Evolutionary conservation across 2,329 filamentous ascomycete genomes (phyloP), one percentile per base, ranked within the genome.

Genomic region (Phyllosticta citribraziliensis): DNA sequence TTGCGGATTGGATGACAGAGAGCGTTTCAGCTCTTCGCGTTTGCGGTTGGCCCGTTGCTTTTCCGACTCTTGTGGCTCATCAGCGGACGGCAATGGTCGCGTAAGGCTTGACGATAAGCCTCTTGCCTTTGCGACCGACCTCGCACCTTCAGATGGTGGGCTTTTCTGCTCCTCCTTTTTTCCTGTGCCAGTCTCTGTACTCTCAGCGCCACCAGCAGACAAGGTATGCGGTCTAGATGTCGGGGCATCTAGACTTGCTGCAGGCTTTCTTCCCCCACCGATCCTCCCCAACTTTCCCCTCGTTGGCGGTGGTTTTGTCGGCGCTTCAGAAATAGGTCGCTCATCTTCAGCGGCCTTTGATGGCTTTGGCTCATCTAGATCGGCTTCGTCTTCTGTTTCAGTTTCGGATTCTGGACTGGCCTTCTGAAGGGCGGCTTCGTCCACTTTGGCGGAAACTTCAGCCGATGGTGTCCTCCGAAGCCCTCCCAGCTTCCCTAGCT

Each of bases 41-140:
- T 79, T 84, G 59, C 78, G 74, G 63, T 83, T 74, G 2, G 82
- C 82, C 59, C 76, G 78, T 61, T 85, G 78, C 63, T 81, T 74
- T 10, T 78, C 78, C 2, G 79, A 78, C 62, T 78, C 74, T 2
- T 25, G 35, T 5, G 54, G 19, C 17, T 10, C 30, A n/a, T 50
- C 52, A 47, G 14, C 17, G n/a, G 40, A n/a, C 40, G 40, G 40
- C 14, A 14, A n/a, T n/a, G 17, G 2, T 47, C 17, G 40, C 4
- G 17, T 19, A 6, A 17, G 40, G 17, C 40, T 2, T 47, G 40
- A n/a, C 6, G 14, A n/a, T 8, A 17, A 47, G n/a, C 40, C 40
- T 47, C 40, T 47, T n/a, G 14, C 14, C 14, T 25, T 52, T n/a
- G 51, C 17, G 19, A 20, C 22, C n/a, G 51, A 20, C 51, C n/a